Percentiles rank a stretch among this genome's conserved stretches.
These are phyloP conservation scores for Iris pallida DNA, from an alignment of 116 monocot species.

Conservation along the genomic window DNA sequence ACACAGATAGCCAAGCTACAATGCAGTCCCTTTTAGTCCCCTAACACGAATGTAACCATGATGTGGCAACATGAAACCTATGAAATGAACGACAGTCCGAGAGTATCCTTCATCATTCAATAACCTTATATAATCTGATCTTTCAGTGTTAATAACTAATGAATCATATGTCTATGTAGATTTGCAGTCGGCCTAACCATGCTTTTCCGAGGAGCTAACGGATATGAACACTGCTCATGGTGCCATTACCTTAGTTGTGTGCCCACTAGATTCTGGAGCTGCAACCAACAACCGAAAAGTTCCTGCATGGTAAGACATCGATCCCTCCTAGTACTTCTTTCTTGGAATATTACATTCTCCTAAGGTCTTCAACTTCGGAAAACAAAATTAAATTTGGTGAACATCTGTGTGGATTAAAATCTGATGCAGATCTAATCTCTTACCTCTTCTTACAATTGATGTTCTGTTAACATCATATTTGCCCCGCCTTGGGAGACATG, in stretches of 20 bases:
- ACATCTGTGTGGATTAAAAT: not conserved
- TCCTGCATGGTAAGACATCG: conserved; percentile 12
- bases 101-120: not conserved
- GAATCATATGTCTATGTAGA: conserved; percentile 11
- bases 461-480: too few relatives aligned
- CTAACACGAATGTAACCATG: not conserved
- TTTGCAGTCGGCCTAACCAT: conserved; percentile 28
- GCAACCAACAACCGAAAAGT: conserved; percentile 18
- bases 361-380: not conserved
- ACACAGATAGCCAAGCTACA: not conserved
- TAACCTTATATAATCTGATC: too few relatives aligned
- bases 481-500: not conserved
- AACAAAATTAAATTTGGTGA: not conserved
- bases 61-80: not conserved
- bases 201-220: conserved; percentile 41
- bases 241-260: conserved; percentile 48
- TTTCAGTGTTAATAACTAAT: not conserved
- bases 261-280: conserved; percentile 35
- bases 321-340: not conserved
- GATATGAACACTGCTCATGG: conserved; percentile 49
- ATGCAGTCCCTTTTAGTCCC: not conserved
- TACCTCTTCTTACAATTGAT: too few relatives aligned
- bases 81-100: not conserved
- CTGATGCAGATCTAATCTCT: too few relatives aligned
- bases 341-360: not conserved